A percentile compares a stretch with the other conserved stretches of the same genome.
These are phyloP conservation scores for Linnemannia exigua DNA, from an alignment of 192 early-diverging fungal genomes.

Conservation along the genomic window DNA sequence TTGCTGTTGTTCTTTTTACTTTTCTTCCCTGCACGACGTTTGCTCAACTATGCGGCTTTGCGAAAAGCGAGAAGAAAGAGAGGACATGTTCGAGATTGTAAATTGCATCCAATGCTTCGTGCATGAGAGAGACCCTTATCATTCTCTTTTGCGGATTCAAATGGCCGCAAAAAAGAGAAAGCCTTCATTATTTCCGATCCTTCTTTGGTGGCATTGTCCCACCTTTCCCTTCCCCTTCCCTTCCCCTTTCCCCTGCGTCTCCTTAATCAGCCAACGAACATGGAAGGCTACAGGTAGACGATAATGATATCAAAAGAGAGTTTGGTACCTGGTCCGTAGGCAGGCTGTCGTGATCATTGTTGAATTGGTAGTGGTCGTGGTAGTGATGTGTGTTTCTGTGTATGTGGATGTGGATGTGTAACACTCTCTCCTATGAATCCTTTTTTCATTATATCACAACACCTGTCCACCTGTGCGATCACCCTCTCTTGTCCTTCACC, in stretches of 20 bases:
- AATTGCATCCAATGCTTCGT: too few species aligned
- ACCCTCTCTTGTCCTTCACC: background rate
- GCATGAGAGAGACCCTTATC: background rate
- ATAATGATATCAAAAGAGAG: background rate
- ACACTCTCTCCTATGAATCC: background rate
- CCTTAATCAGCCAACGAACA: background rate
- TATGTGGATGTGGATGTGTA: too few species aligned
- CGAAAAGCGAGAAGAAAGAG: too few species aligned
- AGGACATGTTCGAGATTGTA: too few species aligned
- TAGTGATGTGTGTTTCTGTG: background rate
- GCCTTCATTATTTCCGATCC: background rate
- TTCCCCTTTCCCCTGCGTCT: background rate
- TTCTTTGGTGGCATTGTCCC: background rate
- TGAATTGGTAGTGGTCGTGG: background rate
- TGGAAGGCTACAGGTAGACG: background rate
- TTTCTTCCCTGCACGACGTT: too few species aligned
- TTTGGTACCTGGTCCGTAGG: background rate
- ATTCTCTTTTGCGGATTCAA: background rate
- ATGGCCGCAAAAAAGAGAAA: too few species aligned
- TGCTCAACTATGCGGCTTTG: too few species aligned
- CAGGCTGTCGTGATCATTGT: background rate
- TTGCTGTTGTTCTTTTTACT: background rate
- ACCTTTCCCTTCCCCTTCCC: background rate
- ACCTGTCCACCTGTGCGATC: slow-evolving; percentile 1
- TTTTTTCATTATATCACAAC: background rate